These are phyloP conservation scores for Gloeophyllum trabeum DNA, from an alignment of 768 basidiomycete species.

Conservation along the genomic window DNA sequence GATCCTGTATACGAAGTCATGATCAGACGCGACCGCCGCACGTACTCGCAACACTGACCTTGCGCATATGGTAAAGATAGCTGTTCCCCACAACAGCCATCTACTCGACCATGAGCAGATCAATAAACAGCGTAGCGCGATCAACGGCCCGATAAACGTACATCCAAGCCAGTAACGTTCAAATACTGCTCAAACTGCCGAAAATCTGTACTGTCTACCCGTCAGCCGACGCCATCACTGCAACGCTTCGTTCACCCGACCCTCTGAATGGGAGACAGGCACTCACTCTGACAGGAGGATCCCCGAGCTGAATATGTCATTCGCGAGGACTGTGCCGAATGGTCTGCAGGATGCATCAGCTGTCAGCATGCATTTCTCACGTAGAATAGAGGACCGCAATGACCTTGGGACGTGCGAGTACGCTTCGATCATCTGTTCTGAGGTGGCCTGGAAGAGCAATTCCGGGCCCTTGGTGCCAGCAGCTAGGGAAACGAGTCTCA, in stretches of 20 bases:
- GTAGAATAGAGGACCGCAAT: slow-evolving; percentile 3
- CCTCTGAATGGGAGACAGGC: not conserved
- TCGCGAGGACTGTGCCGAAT: slow-evolving; percentile 80
- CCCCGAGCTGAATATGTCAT: slow-evolving; percentile 88
- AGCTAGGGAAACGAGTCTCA: slow-evolving; percentile 29
- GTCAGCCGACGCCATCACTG: too few relatives aligned
- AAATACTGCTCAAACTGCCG: slow-evolving; percentile 87
- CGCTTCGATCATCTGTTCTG: slow-evolving; percentile 88
- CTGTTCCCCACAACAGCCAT: slow-evolving; percentile 89
- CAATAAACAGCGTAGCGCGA: not conserved
- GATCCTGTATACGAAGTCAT: slow-evolving; percentile 34
- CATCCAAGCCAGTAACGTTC: slow-evolving; percentile 86
- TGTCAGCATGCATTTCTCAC: not conserved
- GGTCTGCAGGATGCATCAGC: slow-evolving; percentile 33
- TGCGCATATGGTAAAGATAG: slow-evolving; percentile 90
- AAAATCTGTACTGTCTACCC: slow-evolving; percentile 97
- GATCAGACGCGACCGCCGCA: slow-evolving; percentile 2
- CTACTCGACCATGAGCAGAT: slow-evolving; percentile 30
- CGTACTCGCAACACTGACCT: slow-evolving; percentile 29
- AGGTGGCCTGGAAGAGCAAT: slow-evolving; percentile 91
- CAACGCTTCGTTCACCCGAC: slow-evolving; percentile 3
- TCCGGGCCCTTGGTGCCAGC: slow-evolving; percentile 84
- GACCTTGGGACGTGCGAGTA: slow-evolving; percentile 78
- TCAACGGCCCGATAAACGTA: slow-evolving; percentile 21
- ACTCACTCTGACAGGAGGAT: slow-evolving; percentile 81